Evolutionary conservation across 129 eudicot species (phyloP).

Genomic region (Arctium lappa): DNA sequence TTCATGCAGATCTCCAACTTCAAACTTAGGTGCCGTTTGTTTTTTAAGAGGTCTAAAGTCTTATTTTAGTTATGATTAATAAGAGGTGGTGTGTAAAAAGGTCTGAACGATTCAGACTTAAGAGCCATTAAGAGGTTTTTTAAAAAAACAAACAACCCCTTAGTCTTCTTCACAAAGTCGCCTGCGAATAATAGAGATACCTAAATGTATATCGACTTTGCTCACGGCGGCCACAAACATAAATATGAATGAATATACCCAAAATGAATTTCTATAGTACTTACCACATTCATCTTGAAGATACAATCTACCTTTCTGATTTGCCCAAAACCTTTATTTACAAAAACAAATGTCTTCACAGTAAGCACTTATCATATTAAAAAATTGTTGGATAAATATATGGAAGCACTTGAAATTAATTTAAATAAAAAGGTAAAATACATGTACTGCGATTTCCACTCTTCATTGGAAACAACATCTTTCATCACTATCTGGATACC

Average conservation of each 20-base stretch:
- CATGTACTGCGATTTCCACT: constrained; percentile 25
- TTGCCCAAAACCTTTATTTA: constrained; percentile 27
- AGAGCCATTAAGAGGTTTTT: too few relatives aligned
- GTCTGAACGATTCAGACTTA: too few relatives aligned
- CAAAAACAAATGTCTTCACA: background rate
- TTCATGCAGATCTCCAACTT: constrained; percentile 18
- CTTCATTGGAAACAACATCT: constrained; percentile 6
- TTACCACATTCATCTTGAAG: constrained; percentile 25
- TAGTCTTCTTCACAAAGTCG: constrained; percentile 5
- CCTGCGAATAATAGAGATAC: background rate
- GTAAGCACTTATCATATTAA: background rate
- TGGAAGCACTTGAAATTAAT: background rate
- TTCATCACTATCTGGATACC: constrained; percentile 10
- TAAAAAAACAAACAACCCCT: too few relatives aligned
- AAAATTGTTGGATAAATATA: background rate
- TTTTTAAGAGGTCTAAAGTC: too few relatives aligned
- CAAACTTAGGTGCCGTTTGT: background rate
- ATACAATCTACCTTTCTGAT: constrained; percentile 22
- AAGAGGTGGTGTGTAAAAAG: too few relatives aligned
- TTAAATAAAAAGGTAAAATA: background rate
- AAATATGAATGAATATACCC: background rate
- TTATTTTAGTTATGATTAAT: too few relatives aligned
- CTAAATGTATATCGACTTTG: background rate
- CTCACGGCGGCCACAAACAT: background rate
- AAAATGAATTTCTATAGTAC: background rate